Percentiles rank a stretch among this genome's conserved stretches.
phyloP scores from a whole-genome alignment of 176 grass and related monocot species.

The Oryza officinalis region DNA sequence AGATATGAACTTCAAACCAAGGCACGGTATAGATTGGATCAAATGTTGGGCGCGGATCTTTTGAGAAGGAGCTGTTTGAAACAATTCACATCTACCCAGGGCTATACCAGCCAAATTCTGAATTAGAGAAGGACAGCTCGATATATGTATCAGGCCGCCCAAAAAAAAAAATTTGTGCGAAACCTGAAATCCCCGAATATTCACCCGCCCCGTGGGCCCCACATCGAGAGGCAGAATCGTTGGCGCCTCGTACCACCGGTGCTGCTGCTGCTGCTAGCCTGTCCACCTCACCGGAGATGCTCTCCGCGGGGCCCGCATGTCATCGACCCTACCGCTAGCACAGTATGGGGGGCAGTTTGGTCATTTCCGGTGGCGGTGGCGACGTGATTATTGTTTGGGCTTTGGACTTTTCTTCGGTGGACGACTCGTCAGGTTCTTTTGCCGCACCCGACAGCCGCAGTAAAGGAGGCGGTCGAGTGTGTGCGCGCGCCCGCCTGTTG shows the following conservation, averaged over 20 bases:
- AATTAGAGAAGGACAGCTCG: background rate
- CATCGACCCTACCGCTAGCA: background rate
- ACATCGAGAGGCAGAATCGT: background rate
- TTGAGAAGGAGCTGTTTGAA: background rate
- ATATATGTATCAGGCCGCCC: background rate
- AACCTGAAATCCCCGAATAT: conserved; percentile 18
- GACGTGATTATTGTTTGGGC: background rate
- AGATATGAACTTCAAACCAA: too few relatives aligned
- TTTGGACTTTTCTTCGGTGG: background rate
- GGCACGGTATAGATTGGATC: too few relatives aligned
- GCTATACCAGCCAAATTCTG: background rate
- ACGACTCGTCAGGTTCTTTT: background rate
- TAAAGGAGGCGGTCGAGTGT: background rate
- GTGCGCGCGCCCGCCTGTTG: too few relatives aligned
- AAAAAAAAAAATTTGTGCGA: background rate
- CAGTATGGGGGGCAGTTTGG: too few relatives aligned
- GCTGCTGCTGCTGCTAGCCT: background rate
- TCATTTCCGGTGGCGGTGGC: background rate
- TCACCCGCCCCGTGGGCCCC: background rate
- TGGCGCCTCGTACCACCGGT: background rate
- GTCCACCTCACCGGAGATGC: background rate
- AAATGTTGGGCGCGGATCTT: background rate
- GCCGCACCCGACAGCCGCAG: background rate
- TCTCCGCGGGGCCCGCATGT: background rate
- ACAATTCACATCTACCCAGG: background rate